Conservation (phyloP, 495 filamentous ascomycete genomes). For the Evernia prunastri region DNA sequence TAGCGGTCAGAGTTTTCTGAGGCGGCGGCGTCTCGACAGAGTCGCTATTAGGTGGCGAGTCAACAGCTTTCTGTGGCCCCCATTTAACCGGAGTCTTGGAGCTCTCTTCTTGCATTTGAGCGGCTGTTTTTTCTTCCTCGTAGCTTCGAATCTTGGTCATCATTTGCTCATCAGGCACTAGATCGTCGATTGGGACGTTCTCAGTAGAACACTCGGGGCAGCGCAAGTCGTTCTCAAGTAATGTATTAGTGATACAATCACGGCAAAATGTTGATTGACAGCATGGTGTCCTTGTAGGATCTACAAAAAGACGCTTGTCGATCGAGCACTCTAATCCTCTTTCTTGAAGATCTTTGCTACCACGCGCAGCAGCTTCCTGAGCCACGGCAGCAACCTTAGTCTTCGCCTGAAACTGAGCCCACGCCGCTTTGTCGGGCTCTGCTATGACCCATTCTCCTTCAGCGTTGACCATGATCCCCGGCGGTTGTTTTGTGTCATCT, state of each 20-base stretch:
- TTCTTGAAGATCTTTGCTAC: slow-evolving; percentile 74
- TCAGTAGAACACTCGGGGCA: slow-evolving; percentile 88
- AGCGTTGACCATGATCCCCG: slow-evolving; percentile 91
- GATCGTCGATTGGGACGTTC: slow-evolving; percentile 86
- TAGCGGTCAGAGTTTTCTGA: slow-evolving; percentile 14
- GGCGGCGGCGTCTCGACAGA: slow-evolving; percentile 15
- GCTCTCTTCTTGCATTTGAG: slow-evolving; percentile 58
- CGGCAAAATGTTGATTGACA: slow-evolving; percentile 96
- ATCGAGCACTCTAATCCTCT: slow-evolving; percentile 86
- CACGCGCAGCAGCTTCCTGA: slow-evolving; percentile 59
- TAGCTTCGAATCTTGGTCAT: slow-evolving; percentile 36
- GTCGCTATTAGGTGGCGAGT: slow-evolving; percentile 11
- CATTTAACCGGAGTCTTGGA: slow-evolving; percentile 46
- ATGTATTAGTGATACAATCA: slow-evolving; percentile 95
- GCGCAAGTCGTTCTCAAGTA: slow-evolving; percentile 95
- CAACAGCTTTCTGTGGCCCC: slow-evolving; percentile 30
- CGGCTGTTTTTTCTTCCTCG: slow-evolving; percentile 60
- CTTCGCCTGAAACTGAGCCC: slow-evolving; percentile 95
- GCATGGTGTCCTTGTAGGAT: slow-evolving; percentile 97
- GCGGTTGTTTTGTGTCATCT: slow-evolving; percentile 70
- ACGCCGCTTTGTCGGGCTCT: slow-evolving; percentile 86
- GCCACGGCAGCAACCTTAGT: slow-evolving; percentile 73
- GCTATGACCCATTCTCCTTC: slow-evolving; percentile 96
- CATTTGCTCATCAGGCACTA: slow-evolving; percentile 72
- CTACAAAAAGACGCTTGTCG: slow-evolving; percentile 93